Conservation (phyloP, 169 alveolate species). For the Amoebophrya sp. region DNA sequence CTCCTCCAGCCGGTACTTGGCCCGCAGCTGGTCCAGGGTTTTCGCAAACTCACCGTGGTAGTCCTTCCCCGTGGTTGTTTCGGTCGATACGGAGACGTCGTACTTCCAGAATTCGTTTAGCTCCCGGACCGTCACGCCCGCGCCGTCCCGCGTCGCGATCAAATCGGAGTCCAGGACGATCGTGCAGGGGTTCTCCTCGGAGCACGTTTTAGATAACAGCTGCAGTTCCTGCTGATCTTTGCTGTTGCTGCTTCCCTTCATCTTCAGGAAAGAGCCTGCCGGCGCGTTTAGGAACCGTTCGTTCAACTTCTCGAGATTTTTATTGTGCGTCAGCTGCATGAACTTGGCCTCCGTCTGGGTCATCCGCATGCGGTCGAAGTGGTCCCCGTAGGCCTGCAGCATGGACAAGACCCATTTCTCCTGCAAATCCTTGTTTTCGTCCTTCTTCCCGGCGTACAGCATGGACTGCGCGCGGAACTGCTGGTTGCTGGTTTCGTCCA, state of each 20-base stretch:
- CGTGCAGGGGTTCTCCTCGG: not conserved
- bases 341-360: not conserved
- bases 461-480: not conserved
- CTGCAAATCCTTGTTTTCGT: not conserved
- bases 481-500: not conserved
- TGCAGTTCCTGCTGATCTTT: not conserved
- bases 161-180: not conserved
- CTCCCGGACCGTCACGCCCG: not conserved
- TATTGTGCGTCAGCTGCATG: not conserved
- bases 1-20: not conserved
- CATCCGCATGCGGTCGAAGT: not conserved
- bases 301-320: not conserved
- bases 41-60: too few species aligned
- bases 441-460: not conserved
- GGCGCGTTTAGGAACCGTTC: not conserved
- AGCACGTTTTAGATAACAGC: too few species aligned
- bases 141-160: constrained; percentile 3
- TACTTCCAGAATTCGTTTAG: not conserved
- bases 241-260: too few species aligned
- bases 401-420: not conserved
- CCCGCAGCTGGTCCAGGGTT: not conserved
- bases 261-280: too few species aligned
- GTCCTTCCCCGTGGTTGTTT: too few species aligned
- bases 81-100: too few species aligned
- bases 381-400: not conserved